A percentile compares a stretch with the other conserved stretches of the same genome.
Conservation (phyloP, 805 yeast species). For the Ogataea henricii region DNA sequence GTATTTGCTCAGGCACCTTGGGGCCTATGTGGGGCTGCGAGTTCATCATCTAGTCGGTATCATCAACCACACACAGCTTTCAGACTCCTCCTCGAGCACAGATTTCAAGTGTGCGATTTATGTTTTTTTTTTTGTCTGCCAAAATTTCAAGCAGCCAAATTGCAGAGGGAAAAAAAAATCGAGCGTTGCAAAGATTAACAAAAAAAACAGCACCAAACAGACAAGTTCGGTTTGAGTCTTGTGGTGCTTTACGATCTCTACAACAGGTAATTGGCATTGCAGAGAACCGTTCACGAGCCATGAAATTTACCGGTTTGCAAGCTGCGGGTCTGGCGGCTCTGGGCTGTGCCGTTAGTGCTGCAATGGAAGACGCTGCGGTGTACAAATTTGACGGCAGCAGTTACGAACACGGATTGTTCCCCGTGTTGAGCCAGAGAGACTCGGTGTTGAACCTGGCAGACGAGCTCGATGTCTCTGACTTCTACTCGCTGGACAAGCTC, state of each 20-base stretch:
- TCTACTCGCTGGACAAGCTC: constrained; percentile 37
- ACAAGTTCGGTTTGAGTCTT: not conserved
- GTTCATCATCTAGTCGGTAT: too few species aligned
- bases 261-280: constrained; percentile 1
- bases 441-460: constrained; percentile 49
- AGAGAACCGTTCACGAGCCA: not conserved
- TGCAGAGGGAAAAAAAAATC: constrained; percentile 1
- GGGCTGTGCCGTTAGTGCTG: constrained; percentile 8
- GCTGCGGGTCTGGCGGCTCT: constrained; percentile 5
- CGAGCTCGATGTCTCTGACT: constrained; percentile 42
- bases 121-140: constrained; percentile 1
- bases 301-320: constrained; percentile 3
- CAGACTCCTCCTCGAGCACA: too few species aligned
- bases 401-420: not conserved
- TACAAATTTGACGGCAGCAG: constrained; percentile 19
- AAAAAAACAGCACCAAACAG: constrained; percentile 3
- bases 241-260: not conserved
- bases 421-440: constrained; percentile 30
- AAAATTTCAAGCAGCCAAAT: constrained; percentile 2
- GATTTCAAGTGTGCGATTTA: too few species aligned
- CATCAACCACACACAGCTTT: too few species aligned
- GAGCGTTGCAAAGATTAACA: constrained; percentile 9
- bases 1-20: constrained; percentile 26
- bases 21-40: constrained; percentile 25
- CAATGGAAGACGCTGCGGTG: constrained; percentile 31